Conservation (phyloP, 2,329 filamentous ascomycete species). For the Cladosporium austrohemisphaericum region DNA sequence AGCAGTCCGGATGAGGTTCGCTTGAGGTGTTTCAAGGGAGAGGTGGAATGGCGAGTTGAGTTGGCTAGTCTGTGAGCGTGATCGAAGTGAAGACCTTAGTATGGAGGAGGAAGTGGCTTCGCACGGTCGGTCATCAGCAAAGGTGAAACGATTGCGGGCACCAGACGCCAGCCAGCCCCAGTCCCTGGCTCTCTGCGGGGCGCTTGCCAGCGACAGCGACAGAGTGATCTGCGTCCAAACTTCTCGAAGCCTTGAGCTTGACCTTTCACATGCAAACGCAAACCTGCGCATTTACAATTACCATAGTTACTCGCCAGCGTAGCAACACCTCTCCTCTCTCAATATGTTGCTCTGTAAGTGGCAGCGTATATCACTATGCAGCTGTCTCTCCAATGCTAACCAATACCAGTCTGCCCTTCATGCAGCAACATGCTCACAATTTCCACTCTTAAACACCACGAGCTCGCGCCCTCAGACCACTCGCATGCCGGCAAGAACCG, state of each 20-base stretch:
- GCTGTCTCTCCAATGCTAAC: neutral
- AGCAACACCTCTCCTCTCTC: too few species aligned
- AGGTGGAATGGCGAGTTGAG: neutral
- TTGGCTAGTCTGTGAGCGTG: neutral
- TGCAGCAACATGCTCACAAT: conserved; percentile 83
- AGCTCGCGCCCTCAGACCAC: conserved; percentile 36
- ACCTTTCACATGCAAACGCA: conserved; percentile 16
- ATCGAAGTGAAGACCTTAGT: neutral
- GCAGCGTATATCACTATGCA: neutral
- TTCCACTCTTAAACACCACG: conserved; percentile 43
- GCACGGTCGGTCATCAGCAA: conserved; percentile 8
- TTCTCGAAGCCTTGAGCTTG: conserved; percentile 12
- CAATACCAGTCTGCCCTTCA: conserved; percentile 66
- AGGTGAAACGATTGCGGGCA: conserved; percentile 13
- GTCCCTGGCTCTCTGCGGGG: conserved; percentile 1
- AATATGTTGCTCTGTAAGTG: conserved; percentile 7
- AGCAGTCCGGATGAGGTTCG: neutral
- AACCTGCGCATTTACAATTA: neutral
- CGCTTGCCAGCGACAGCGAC: too few species aligned
- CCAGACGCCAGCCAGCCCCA: neutral
- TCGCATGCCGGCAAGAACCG: conserved; percentile 59
- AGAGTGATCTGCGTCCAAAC: neutral
- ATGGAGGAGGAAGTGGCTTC: neutral
- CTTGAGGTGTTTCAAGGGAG: neutral
- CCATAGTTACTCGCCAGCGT: too few species aligned